phyloP scores from a whole-genome alignment of 2,329 filamentous ascomycete species.

The Periglandula ipomoeae region DNA sequence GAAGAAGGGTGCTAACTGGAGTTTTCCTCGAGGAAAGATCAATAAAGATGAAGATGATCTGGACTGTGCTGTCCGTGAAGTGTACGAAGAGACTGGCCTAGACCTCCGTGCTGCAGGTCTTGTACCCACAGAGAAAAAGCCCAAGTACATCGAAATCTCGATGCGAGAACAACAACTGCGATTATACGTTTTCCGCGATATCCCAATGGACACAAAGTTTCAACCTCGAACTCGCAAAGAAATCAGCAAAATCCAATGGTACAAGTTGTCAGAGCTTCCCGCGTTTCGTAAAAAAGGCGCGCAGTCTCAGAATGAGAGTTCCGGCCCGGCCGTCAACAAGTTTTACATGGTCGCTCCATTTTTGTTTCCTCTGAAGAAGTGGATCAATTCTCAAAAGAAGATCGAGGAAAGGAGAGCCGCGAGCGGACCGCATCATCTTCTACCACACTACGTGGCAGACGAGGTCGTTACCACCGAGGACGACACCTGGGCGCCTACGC shows the following conservation, averaged over 20 bases:
- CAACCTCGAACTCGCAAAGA: slow-evolving; percentile 90
- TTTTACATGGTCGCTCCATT: slow-evolving; percentile 99
- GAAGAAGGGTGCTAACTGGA: slow-evolving; percentile 96
- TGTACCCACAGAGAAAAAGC: slow-evolving; percentile 59
- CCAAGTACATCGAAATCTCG: slow-evolving; percentile 78
- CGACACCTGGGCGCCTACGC: slow-evolving; percentile 38
- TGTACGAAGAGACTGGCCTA: slow-evolving; percentile 92
- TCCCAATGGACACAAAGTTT: slow-evolving; percentile 80
- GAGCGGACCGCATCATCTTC: slow-evolving; percentile 30
- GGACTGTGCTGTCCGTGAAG: slow-evolving; percentile 87
- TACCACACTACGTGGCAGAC: slow-evolving; percentile 33
- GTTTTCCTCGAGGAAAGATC: slow-evolving; percentile 94
- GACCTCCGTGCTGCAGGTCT: slow-evolving; percentile 70
- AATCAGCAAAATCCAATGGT: slow-evolving; percentile 96
- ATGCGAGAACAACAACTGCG: slow-evolving; percentile 91
- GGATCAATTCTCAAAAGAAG: slow-evolving; percentile 79
- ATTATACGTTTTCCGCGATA: slow-evolving; percentile 82
- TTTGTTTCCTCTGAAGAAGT: slow-evolving; percentile 73
- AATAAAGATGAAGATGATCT: slow-evolving; percentile 94
- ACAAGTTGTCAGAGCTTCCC: slow-evolving; percentile 78
- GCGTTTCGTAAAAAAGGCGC: slow-evolving; percentile 64
- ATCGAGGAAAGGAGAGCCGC: slow-evolving; percentile 45
- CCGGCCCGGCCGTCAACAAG: slow-evolving; percentile 62
- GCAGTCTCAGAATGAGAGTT: slow-evolving; percentile 45
- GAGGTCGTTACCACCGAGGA: slow-evolving; percentile 56